Conservation (phyloP, 1,284 basidiomycete species). For the Rhodotorula mucilaginosa region DNA sequence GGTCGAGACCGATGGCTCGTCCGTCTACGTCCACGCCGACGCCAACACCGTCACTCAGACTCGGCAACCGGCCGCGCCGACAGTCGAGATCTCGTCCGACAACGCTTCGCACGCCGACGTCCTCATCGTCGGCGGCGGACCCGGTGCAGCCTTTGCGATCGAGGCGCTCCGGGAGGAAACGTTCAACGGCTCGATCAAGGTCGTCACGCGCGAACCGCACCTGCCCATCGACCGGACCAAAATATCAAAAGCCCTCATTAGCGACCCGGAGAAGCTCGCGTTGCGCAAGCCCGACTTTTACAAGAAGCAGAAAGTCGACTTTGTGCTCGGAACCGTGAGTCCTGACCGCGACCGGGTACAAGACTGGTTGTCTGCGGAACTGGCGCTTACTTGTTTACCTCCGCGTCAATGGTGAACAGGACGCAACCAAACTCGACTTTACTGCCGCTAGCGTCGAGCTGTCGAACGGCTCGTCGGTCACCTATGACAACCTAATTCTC, state of each 20-base stretch:
- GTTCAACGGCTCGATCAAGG: conserved; percentile 71
- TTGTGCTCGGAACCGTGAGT: conserved; percentile 66
- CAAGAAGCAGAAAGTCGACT: conserved; percentile 73
- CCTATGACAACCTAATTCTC: conserved; percentile 51
- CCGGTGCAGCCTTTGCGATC: conserved; percentile 73
- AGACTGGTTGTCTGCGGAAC: too few relatives aligned
- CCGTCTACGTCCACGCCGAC: conserved; percentile 65
- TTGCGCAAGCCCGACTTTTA: conserved; percentile 66
- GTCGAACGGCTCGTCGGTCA: conserved; percentile 45
- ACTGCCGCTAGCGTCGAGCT: conserved; percentile 55
- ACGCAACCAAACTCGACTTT: conserved; percentile 67
- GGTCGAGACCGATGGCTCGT: conserved; percentile 58
- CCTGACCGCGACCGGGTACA: too few relatives aligned
- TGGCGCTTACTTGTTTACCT: not conserved
- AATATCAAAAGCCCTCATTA: conserved; percentile 80
- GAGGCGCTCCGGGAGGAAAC: conserved; percentile 83
- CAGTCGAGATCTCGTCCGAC: conserved; percentile 44
- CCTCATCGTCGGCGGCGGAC: conserved; percentile 82
- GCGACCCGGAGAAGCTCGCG: conserved; percentile 73
- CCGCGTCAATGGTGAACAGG: conserved; percentile 20
- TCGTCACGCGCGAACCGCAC: conserved; percentile 75
- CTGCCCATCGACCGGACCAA: conserved; percentile 87
- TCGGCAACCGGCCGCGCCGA: conserved; percentile 40
- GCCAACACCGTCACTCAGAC: conserved; percentile 49
- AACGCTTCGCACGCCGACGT: conserved; percentile 53